phyloP scores from a whole-genome alignment of 2,329 filamentous ascomycete genomes.

The Verticillium nonalfalfae region DNA sequence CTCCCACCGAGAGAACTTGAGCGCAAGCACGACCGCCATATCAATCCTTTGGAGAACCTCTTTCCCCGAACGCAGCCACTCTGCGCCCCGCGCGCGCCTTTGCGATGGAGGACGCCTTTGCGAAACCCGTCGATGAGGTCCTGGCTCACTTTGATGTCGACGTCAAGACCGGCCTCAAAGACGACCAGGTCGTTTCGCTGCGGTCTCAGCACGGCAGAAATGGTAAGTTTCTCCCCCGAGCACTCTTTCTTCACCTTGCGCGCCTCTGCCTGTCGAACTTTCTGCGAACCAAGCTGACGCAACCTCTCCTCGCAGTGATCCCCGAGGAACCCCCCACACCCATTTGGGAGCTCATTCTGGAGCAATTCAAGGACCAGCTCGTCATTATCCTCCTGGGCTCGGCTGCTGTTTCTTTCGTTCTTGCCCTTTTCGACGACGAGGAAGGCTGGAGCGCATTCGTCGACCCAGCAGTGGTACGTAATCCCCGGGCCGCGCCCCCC shows the following conservation, averaged over 20 bases:
- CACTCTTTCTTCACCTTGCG: conserved; percentile 7
- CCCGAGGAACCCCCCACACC: conserved; percentile 91
- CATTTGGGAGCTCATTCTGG: conserved; percentile 90
- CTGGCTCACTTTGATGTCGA: conserved; percentile 53
- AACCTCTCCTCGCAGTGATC: conserved; percentile 36
- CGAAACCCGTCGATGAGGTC: conserved; percentile 50
- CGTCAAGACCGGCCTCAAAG: conserved; percentile 46
- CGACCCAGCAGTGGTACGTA: conserved; percentile 83
- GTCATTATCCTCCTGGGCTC: conserved; percentile 92
- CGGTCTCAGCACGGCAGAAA: conserved; percentile 59
- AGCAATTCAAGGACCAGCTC: conserved; percentile 98
- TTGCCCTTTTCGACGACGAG: conserved; percentile 88
- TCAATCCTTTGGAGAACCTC: neutral
- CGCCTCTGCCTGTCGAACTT: conserved; percentile 1
- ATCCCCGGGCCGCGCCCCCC: conserved; percentile 2
- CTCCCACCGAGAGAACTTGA: neutral
- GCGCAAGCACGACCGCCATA: neutral
- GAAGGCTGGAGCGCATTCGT: conserved; percentile 97
- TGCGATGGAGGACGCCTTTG: conserved; percentile 58
- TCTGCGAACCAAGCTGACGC: conserved; percentile 8
- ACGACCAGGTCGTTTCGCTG: conserved; percentile 49
- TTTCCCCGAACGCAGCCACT: neutral
- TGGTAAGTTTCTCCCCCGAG: conserved; percentile 37
- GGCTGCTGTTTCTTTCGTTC: conserved; percentile 84
- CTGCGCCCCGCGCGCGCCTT: conserved; percentile 10